Base-by-base conservation (phyloP, 768 basidiomycete species). In the Rhizopogon vinicolor region DNA sequence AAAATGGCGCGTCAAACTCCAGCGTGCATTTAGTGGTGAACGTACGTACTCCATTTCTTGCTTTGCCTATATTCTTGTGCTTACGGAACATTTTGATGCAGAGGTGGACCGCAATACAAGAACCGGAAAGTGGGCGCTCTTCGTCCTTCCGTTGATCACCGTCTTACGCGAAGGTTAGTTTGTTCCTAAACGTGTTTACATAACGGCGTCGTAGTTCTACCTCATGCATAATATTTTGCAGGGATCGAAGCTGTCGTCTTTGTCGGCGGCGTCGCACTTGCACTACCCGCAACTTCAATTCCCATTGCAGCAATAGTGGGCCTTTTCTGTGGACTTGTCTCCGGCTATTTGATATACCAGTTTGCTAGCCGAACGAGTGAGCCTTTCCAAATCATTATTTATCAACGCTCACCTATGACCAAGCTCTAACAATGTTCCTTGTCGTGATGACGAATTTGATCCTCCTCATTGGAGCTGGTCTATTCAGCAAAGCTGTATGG, bases 1-100 rank as follows among this genome's bases (percentile, higher is more conserved):
- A n/a, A 93, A 91, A 71, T 99, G 96, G 96, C 83, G 91, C 60
- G 72, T 91, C 65, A 97, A 96, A 75, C 84, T 98, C 46, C 78
- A 85, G 54, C 76, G 75, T 12, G 89, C 94, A 0, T 97, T 98
- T 72, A 74, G 78, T 22, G 80, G 76, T 14, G 70, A 80, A 54
- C 60, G 86, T 84, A 57, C 40, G 78, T 2, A 44, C 19, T 12
- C 37, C 28, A 35, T 54, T 25, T 49, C 2, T 28, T 41, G 33
- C 31, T 35, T 25, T 7, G 41, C 14, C 31, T 58, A 7, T 19
- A 3, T 35, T 35, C 13, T 25, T 25, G 25, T 25, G 25, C 25
- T 25, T 33, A 0, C 10, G 41, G 10, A 43, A 53, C 46, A 37
- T 2, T 14, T 25, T 29, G 6, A 8, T 42, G 29, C 33, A 75